phyloP scores from a whole-genome alignment of 179 eudicot genomes.

The Pouteria campechiana region DNA sequence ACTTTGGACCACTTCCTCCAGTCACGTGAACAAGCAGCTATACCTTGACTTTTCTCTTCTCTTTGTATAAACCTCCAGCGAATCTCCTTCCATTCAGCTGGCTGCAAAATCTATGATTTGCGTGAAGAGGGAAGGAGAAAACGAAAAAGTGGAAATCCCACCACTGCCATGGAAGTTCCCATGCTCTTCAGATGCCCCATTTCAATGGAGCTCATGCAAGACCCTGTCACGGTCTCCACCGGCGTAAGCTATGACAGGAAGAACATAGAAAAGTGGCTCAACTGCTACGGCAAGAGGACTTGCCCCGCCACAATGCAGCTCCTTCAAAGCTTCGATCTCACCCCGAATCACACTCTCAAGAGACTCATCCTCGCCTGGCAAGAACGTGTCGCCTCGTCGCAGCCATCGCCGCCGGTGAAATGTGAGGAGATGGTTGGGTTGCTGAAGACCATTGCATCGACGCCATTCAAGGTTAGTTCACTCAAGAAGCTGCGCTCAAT shows the following conservation, averaged over 20 bases:
- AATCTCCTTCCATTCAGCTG: too few relatives aligned
- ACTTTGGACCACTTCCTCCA: too few relatives aligned
- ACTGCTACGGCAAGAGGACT: slow-evolving; percentile 21
- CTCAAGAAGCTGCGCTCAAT: slow-evolving; percentile 20
- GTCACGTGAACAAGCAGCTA: too few relatives aligned
- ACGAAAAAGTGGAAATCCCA: too few relatives aligned
- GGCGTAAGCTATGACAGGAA: slow-evolving; percentile 75
- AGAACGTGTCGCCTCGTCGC: slow-evolving; percentile 11
- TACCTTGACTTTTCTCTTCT: too few relatives aligned
- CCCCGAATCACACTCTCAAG: slow-evolving; percentile 79
- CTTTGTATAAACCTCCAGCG: too few relatives aligned
- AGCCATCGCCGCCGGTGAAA: slow-evolving; percentile 8
- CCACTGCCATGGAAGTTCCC: slow-evolving; percentile 35
- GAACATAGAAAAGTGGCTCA: slow-evolving; percentile 67
- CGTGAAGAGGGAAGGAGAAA: too few relatives aligned
- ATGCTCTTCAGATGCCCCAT: slow-evolving; percentile 77
- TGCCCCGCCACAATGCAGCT: slow-evolving; percentile 80
- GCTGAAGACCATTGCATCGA: slow-evolving; percentile 16
- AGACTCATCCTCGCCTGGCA: slow-evolving; percentile 75
- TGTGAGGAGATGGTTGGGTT: slow-evolving; percentile 17
- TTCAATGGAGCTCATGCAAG: slow-evolving; percentile 74
- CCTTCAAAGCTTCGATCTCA: slow-evolving; percentile 17
- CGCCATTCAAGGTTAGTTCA: slow-evolving; percentile 35
- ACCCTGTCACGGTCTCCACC: slow-evolving; percentile 78
- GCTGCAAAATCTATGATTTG: too few relatives aligned